Conservation (phyloP, 2,329 filamentous ascomycete species). For the Aspergillus intermedius region DNA sequence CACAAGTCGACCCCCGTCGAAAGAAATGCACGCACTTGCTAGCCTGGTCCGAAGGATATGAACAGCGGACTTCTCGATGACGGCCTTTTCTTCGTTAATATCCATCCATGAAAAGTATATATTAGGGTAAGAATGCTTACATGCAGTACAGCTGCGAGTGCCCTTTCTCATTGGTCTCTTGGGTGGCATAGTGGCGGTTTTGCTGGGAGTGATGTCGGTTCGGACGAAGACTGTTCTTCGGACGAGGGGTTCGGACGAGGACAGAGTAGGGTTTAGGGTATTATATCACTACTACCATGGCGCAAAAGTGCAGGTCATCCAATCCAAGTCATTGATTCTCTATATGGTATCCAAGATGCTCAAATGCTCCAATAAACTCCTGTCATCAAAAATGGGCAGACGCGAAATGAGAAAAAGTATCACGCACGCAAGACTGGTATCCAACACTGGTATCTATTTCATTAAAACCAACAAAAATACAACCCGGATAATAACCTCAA, state of each 20-base stretch:
- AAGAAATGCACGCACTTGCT: background rate
- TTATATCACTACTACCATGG: no score
- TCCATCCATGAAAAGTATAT: background rate
- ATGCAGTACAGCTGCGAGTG: background rate
- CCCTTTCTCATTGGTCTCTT: background rate
- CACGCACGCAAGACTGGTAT: no score
- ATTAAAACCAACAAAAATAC: constrained; percentile 1
- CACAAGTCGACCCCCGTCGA: background rate
- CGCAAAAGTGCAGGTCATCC: no score
- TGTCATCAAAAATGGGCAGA: no score
- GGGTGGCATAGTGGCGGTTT: background rate
- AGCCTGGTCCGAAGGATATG: background rate
- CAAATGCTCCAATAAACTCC: no score
- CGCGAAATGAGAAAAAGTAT: no score
- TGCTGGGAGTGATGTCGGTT: background rate
- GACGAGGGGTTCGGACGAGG: background rate
- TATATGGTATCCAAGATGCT: no score
- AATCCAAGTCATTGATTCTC: no score
- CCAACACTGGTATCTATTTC: background rate
- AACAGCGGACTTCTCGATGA: background rate
- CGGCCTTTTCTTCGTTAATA: background rate
- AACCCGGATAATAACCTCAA: constrained; percentile 2
- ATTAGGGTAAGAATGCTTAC: background rate
- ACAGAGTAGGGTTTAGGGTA: background rate
- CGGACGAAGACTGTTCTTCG: background rate